Percentiles rank a stretch among this genome's conserved stretches.
phyloP scores from a whole-genome alignment of 805 yeast species.

The Ogataea methylovora region DNA sequence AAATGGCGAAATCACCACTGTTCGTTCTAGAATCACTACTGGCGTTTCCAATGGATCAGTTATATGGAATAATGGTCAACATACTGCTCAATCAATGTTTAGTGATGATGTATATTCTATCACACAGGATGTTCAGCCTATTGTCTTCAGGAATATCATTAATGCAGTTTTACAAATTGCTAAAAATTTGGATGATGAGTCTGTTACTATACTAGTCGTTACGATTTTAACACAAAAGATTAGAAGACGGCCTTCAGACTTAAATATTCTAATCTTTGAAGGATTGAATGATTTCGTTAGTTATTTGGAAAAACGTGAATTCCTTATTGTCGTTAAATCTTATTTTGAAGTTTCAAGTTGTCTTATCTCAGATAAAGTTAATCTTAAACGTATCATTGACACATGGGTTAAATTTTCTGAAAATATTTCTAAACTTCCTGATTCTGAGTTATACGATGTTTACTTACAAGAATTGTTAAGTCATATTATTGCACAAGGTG shows the following conservation, averaged over 20 bases:
- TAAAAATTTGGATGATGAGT: slow-evolving; percentile 55
- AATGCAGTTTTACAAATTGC: slow-evolving; percentile 63
- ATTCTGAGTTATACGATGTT: slow-evolving; percentile 41
- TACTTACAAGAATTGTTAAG: slow-evolving; percentile 63
- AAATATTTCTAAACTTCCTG: slow-evolving; percentile 21
- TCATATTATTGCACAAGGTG: slow-evolving; percentile 70
- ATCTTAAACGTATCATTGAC: slow-evolving; percentile 33
- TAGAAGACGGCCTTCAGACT: slow-evolving; percentile 35
- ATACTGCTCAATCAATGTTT: background rate
- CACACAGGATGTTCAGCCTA: slow-evolving; percentile 14
- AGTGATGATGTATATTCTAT: background rate
- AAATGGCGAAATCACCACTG: slow-evolving; percentile 2
- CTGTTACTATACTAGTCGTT: slow-evolving; percentile 69
- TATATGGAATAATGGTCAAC: too few species aligned
- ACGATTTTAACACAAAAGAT: slow-evolving; percentile 79
- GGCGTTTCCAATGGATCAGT: slow-evolving; percentile 11
- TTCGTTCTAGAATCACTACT: slow-evolving; percentile 8
- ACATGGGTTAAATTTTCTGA: slow-evolving; percentile 43
- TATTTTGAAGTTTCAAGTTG: slow-evolving; percentile 42
- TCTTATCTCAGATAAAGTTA: slow-evolving; percentile 33
- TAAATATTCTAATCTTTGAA: slow-evolving; percentile 47
- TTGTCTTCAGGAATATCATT: slow-evolving; percentile 57
- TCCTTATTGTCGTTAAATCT: slow-evolving; percentile 51
- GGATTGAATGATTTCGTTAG: slow-evolving; percentile 62
- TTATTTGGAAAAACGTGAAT: slow-evolving; percentile 56